Percentiles rank a stretch among this genome's conserved stretches.
Conservation (phyloP, 1,284 basidiomycete genomes). For the Marasmius fiardii region DNA sequence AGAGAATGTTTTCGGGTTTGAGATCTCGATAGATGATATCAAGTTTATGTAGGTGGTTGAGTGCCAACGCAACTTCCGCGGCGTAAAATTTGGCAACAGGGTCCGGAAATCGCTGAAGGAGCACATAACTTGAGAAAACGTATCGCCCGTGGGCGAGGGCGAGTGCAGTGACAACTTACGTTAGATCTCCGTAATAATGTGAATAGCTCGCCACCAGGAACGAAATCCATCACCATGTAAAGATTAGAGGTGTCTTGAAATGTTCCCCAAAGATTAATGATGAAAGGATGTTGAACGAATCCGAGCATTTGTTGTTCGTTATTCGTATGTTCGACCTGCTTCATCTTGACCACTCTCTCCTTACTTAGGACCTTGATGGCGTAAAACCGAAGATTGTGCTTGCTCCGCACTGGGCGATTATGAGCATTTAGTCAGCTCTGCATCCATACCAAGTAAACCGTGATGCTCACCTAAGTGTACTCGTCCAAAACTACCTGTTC, state of each 20-base stretch:
- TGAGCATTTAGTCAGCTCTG: slow-evolving; percentile 9
- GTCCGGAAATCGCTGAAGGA: slow-evolving; percentile 86
- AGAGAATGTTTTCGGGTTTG: slow-evolving; percentile 96
- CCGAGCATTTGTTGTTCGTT: slow-evolving; percentile 92
- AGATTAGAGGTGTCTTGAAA: slow-evolving; percentile 94
- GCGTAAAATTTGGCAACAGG: slow-evolving; percentile 99
- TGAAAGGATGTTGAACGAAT: slow-evolving; percentile 91
- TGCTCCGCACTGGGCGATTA: slow-evolving; percentile 66
- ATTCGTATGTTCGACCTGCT: slow-evolving; percentile 98
- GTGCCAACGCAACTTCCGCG: slow-evolving; percentile 93
- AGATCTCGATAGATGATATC: slow-evolving; percentile 98
- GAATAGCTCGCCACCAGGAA: slow-evolving; percentile 96
- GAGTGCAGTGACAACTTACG: slow-evolving; percentile 45
- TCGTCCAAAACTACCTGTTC: slow-evolving; percentile 93
- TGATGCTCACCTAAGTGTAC: slow-evolving; percentile 81
- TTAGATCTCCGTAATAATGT: slow-evolving; percentile 86
- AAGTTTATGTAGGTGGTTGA: slow-evolving; percentile 88
- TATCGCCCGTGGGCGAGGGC: no score
- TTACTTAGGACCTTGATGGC: slow-evolving; percentile 95
- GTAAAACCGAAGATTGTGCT: slow-evolving; percentile 91
- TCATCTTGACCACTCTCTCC: slow-evolving; percentile 92
- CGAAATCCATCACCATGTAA: slow-evolving; percentile 99
- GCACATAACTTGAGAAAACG: not conserved
- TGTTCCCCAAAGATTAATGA: slow-evolving; percentile 97
- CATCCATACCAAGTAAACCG: slow-evolving; percentile 2